Conservation (phyloP, 345 rosid species). For the Linum trigynum region DNA sequence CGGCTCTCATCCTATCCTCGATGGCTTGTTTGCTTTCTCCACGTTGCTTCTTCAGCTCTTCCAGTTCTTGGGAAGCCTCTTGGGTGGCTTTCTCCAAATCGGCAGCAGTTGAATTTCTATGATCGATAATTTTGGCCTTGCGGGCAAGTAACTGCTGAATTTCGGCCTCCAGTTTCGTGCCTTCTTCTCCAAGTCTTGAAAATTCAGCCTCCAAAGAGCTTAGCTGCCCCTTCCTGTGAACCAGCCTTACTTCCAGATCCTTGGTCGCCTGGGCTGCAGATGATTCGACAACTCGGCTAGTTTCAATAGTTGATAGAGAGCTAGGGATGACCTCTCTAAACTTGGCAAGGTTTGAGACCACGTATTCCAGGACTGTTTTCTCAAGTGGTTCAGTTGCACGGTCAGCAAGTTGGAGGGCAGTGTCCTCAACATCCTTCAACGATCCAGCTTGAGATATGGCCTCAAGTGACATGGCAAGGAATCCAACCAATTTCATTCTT, state of each 20-base stretch:
- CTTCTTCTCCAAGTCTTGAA: background rate
- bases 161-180: background rate
- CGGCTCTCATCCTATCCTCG: background rate
- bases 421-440: background rate
- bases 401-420: background rate
- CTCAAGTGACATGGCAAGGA: background rate
- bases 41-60: background rate
- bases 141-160: background rate
- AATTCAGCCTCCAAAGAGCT: background rate
- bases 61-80: background rate
- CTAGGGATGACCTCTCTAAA: background rate
- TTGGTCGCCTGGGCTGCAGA: background rate
- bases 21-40: background rate
- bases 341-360: background rate
- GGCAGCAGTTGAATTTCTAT: background rate
- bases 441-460: background rate
- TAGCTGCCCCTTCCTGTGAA: background rate
- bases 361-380: background rate
- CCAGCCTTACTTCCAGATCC: background rate
- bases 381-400: background rate
- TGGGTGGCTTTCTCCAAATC: background rate
- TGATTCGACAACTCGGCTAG: background rate
- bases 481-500: background rate
- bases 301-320: background rate
- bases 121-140: background rate